These are phyloP conservation scores for Coemansia sp. DNA, from an alignment of 192 early-diverging fungal genomes.

Conservation along the genomic window DNA sequence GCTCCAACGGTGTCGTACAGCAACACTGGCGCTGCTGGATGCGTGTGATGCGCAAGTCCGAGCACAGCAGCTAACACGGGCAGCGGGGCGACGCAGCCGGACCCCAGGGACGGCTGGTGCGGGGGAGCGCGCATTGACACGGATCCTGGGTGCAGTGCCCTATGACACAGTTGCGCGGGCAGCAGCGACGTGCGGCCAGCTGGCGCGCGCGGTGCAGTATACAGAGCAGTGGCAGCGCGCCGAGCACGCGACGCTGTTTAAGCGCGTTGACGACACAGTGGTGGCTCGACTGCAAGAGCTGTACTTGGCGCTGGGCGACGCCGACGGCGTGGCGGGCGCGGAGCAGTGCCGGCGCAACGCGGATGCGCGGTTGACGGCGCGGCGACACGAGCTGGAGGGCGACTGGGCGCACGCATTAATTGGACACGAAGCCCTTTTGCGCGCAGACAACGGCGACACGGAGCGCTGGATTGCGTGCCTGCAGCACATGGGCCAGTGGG, in stretches of 20 bases:
- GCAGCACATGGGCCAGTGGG: slow-evolving; percentile 53
- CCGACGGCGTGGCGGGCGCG: slow-evolving; percentile 39
- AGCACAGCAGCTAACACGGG: slow-evolving; percentile 15
- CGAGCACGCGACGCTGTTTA: slow-evolving; percentile 26
- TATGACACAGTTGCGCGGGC: slow-evolving; percentile 19
- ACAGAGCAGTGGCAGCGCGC: slow-evolving; percentile 34
- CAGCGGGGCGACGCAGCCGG: slow-evolving; percentile 19
- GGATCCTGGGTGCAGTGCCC: slow-evolving; percentile 14
- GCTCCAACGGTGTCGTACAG: slow-evolving; percentile 35
- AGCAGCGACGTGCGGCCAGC: slow-evolving; percentile 33
- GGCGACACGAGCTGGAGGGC: slow-evolving; percentile 47
- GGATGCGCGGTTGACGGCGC: slow-evolving; percentile 25
- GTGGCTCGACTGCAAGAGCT: slow-evolving; percentile 39
- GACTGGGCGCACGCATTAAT: slow-evolving; percentile 51
- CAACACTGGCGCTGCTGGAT: slow-evolving; percentile 34
- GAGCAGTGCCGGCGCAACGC: slow-evolving; percentile 31
- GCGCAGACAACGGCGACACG: slow-evolving; percentile 21
- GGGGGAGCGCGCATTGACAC: slow-evolving; percentile 21
- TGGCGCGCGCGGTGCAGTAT: slow-evolving; percentile 35
- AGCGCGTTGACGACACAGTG: slow-evolving; percentile 26
- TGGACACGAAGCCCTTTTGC: slow-evolving; percentile 46
- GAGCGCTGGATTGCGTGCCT: slow-evolving; percentile 46
- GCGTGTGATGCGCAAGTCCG: slow-evolving; percentile 26
- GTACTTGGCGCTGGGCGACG: slow-evolving; percentile 43
- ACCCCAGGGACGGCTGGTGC: slow-evolving; percentile 21